Conservation (phyloP, 2,329 filamentous ascomycete species). For the Diplocarpon mali region DNA sequence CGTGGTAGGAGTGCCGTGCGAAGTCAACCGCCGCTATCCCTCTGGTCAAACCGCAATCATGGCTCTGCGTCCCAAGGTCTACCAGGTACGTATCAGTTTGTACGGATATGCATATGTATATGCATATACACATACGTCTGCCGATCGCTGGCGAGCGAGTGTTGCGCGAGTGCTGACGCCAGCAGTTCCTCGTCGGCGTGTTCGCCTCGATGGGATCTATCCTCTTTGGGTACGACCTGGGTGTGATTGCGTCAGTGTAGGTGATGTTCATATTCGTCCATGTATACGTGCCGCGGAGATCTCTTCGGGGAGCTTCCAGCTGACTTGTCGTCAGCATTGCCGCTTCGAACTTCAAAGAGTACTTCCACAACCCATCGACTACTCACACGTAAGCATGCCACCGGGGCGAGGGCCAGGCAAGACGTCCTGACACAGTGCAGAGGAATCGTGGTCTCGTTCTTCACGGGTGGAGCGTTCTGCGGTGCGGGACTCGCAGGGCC, state of each 20-base stretch:
- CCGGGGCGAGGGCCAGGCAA: neutral
- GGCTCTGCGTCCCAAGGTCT: constrained; percentile 9
- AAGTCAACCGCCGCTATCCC: too few relatives aligned
- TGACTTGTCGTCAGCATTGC: constrained; percentile 30
- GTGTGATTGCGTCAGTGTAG: constrained; percentile 32
- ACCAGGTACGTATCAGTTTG: constrained; percentile 5
- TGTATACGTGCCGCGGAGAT: neutral
- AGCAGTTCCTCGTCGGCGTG: constrained; percentile 28
- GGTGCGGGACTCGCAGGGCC: constrained; percentile 44
- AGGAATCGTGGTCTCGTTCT: constrained; percentile 65
- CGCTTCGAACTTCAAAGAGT: constrained; percentile 32
- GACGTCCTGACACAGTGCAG: constrained; percentile 33
- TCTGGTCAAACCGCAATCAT: constrained; percentile 8
- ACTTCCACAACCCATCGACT: constrained; percentile 29
- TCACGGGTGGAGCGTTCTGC: constrained; percentile 50
- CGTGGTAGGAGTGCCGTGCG: too few relatives aligned
- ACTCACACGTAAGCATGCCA: constrained; percentile 20
- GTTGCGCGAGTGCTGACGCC: neutral
- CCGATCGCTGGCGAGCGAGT: too few relatives aligned
- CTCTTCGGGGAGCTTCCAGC: constrained; percentile 7
- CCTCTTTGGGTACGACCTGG: constrained; percentile 44
- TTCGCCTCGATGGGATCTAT: constrained; percentile 46
- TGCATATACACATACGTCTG: too few relatives aligned
- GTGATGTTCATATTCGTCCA: neutral
- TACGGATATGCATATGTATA: neutral